Percentiles rank a stretch among this genome's conserved stretches.
Conservation (phyloP, 2,329 filamentous ascomycete species). For the Colletotrichum sojae region DNA sequence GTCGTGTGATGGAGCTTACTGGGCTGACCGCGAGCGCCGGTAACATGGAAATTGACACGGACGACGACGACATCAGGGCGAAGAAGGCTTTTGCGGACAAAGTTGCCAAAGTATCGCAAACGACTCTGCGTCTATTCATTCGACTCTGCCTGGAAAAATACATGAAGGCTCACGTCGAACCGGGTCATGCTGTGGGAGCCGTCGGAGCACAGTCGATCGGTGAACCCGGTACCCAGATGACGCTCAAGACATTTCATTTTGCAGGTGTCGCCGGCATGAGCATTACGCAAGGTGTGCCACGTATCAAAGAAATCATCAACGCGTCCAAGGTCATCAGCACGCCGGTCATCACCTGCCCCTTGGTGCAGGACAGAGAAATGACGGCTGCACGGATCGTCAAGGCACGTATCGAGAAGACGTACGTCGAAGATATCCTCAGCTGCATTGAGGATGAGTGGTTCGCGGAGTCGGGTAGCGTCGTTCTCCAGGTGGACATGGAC, state of each 20-base stretch:
- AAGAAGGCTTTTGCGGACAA: conserved; percentile 70
- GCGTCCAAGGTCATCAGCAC: conserved; percentile 95
- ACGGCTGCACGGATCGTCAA: conserved; percentile 92
- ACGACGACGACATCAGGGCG: conserved; percentile 45
- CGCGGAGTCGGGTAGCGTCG: conserved; percentile 80
- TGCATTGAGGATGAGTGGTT: conserved; percentile 93
- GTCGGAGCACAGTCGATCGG: conserved; percentile 98
- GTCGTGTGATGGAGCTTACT: conserved; percentile 37
- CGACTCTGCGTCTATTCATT: conserved; percentile 83
- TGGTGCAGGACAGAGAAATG: conserved; percentile 82
- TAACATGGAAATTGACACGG: conserved; percentile 47
- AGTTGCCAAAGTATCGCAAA: conserved; percentile 85
- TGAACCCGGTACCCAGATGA: conserved; percentile 99
- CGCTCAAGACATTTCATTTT: conserved; percentile 99
- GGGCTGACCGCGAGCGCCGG: conserved; percentile 39
- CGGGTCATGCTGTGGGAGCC: conserved; percentile 94
- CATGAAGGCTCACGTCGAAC: conserved; percentile 90
- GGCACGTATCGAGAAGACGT: conserved; percentile 95
- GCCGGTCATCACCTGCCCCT: conserved; percentile 89
- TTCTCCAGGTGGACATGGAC: conserved; percentile 84
- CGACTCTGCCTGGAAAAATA: conserved; percentile 89
- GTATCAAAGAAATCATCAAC: conserved; percentile 99
- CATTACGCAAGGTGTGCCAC: conserved; percentile 98
- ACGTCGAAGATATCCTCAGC: conserved; percentile 82
- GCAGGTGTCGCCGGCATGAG: conserved; percentile 99